phyloP scores from a whole-genome alignment of 108 stramenopile species.

The Epipyxis sp. region DNA sequence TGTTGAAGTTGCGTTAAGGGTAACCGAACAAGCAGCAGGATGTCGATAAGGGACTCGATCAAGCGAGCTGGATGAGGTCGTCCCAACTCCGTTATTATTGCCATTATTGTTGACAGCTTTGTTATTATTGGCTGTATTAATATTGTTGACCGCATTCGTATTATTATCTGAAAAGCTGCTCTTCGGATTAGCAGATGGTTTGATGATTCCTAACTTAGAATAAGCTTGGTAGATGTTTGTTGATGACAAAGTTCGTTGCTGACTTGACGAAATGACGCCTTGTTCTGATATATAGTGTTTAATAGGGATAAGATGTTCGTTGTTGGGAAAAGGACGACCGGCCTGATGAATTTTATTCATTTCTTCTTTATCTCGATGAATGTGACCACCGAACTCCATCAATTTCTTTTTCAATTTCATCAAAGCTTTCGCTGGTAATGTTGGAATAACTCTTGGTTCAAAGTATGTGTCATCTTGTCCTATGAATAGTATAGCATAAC shows the following conservation, averaged over 20 bases:
- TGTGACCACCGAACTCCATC: constrained; percentile 53
- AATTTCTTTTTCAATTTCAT: constrained; percentile 62
- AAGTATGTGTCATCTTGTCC: too few relatives aligned
- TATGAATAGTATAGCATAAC: too few relatives aligned
- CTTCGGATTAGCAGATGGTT: constrained; percentile 31
- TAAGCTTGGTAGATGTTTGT: not conserved
- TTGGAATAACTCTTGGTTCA: constrained; percentile 45
- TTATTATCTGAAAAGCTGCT: constrained; percentile 29
- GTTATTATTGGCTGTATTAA: too few relatives aligned
- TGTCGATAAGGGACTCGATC: not conserved
- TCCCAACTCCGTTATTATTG: not conserved
- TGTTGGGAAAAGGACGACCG: constrained; percentile 54
- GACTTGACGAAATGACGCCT: constrained; percentile 16
- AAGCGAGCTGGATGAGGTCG: not conserved
- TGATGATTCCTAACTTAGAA: not conserved
- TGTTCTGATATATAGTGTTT: constrained; percentile 49
- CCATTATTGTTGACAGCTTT: not conserved
- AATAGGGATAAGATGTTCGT: constrained; percentile 54
- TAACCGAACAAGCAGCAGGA: not conserved
- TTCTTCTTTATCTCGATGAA: constrained; percentile 49
- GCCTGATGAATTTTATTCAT: not conserved
- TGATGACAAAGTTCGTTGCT: constrained; percentile 9
- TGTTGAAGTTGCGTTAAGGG: not conserved
- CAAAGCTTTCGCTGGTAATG: constrained; percentile 62
- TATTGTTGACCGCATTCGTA: constrained; percentile 6